These are phyloP conservation scores for Panicum virgatum DNA, from an alignment of 202 grass and related monocot species.

Conservation along the genomic window DNA sequence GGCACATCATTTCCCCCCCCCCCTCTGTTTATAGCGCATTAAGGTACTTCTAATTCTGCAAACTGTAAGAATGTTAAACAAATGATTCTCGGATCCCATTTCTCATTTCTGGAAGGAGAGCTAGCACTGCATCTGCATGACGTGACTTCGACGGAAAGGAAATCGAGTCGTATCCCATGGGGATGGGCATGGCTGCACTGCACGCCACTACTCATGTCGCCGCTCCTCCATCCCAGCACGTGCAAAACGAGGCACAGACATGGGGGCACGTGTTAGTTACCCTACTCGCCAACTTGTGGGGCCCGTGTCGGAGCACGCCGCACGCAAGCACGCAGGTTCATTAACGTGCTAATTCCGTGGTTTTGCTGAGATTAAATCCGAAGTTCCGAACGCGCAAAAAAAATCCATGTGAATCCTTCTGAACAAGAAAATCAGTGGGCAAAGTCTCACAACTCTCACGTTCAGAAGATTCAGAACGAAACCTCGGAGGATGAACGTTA, in stretches of 20 bases:
- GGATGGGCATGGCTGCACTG: background rate
- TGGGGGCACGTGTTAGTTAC: background rate
- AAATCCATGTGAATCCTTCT: background rate
- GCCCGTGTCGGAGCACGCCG: background rate
- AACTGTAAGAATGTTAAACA: no score
- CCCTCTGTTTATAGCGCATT: background rate
- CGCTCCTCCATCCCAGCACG: background rate
- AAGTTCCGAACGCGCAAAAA: background rate
- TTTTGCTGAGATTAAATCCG: background rate
- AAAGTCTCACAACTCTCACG: background rate
- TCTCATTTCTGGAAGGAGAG: no score
- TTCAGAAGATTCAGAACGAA: conserved; percentile 11
- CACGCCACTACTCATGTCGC: background rate
- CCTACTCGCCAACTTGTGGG: background rate
- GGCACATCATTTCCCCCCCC: no score
- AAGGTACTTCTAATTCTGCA: background rate
- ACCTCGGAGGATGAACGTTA: background rate
- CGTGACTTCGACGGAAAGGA: background rate
- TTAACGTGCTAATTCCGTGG: background rate
- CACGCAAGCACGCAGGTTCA: background rate
- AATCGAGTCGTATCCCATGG: background rate
- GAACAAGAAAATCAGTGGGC: background rate
- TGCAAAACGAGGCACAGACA: conserved; percentile 8
- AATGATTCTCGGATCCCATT: no score
- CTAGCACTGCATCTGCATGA: no score